phyloP scores from a whole-genome alignment of 345 rosid genomes.

The Heritiera littoralis region DNA sequence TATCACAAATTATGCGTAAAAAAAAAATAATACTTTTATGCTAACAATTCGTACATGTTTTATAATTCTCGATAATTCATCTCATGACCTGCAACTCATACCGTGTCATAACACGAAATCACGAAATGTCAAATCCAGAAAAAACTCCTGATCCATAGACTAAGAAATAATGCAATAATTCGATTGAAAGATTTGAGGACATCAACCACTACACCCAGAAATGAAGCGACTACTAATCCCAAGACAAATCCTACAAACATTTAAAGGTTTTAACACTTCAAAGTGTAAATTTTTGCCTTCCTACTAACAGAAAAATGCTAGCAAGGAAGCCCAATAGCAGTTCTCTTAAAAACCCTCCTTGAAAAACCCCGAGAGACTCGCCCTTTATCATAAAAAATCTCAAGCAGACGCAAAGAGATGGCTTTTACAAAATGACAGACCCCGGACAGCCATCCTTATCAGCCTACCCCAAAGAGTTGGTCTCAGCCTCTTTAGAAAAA shows the following conservation, averaged over 20 bases:
- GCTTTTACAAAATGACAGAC: conserved; percentile 18
- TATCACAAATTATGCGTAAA: too few species aligned
- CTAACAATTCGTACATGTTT: too few species aligned
- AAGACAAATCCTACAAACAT: conserved; percentile 12
- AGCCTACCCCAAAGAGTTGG: conserved; percentile 19
- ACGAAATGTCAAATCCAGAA: too few species aligned
- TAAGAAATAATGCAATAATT: too few species aligned
- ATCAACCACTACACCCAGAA: background rate
- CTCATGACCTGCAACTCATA: too few species aligned
- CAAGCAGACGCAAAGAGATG: conserved; percentile 19
- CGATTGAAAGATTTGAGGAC: too few species aligned
- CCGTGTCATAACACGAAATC: too few species aligned
- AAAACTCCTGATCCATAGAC: too few species aligned
- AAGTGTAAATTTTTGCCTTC: background rate
- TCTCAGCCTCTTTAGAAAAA: conserved; percentile 14
- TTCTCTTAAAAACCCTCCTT: conserved; percentile 18
- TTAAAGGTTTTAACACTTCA: background rate
- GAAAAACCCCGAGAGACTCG: conserved; percentile 26
- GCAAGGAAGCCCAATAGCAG: background rate
- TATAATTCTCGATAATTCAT: too few species aligned
- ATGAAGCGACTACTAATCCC: background rate
- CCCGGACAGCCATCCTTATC: conserved; percentile 9
- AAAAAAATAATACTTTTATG: too few species aligned
- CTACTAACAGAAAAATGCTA: conserved; percentile 12
- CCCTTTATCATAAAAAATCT: conserved; percentile 23